phyloP scores from a whole-genome alignment of 805 yeast genomes.

The Wickerhamomyces queroliae region DNA sequence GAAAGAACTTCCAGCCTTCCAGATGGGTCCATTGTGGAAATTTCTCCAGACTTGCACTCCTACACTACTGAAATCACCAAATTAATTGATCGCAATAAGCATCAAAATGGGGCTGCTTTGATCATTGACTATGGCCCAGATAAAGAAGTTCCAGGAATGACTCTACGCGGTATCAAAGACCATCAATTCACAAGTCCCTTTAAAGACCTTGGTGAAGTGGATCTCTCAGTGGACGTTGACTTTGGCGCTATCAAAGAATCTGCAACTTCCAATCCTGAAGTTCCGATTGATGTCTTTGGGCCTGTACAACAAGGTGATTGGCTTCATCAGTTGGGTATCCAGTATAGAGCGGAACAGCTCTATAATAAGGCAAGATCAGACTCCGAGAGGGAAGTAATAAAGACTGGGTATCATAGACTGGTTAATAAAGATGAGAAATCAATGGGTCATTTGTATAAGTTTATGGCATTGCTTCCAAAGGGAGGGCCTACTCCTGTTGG shows the following conservation, averaged over 20 bases:
- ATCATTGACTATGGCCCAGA: slow-evolving; percentile 75
- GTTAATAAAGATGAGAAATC: slow-evolving; percentile 52
- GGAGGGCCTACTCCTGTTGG: slow-evolving; percentile 44
- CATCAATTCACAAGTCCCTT: slow-evolving; percentile 76
- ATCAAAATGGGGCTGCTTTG: slow-evolving; percentile 54
- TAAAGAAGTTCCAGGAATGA: slow-evolving; percentile 57
- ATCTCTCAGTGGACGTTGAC: slow-evolving; percentile 80
- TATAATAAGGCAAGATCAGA: slow-evolving; percentile 33
- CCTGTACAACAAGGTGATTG: slow-evolving; percentile 77
- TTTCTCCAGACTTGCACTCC: slow-evolving; percentile 68
- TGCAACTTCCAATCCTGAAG: slow-evolving; percentile 11
- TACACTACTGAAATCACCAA: slow-evolving; percentile 49
- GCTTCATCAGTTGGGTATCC: slow-evolving; percentile 71
- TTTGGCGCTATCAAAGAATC: slow-evolving; percentile 48
- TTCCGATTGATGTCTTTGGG: slow-evolving; percentile 35
- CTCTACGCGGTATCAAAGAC: slow-evolving; percentile 66
- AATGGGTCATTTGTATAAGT: slow-evolving; percentile 78
- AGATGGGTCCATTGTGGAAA: slow-evolving; percentile 55
- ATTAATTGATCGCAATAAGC: slow-evolving; percentile 28
- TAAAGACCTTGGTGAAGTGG: slow-evolving; percentile 71
- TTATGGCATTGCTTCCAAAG: slow-evolving; percentile 53
- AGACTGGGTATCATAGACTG: slow-evolving; percentile 53
- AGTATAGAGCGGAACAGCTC: slow-evolving; percentile 58
- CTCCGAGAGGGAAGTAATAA: slow-evolving; percentile 45
- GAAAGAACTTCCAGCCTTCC: slow-evolving; percentile 49